These are phyloP conservation scores for Onygenales sp. DNA, from an alignment of 2,329 filamentous ascomycete genomes.

Conservation along the genomic window DNA sequence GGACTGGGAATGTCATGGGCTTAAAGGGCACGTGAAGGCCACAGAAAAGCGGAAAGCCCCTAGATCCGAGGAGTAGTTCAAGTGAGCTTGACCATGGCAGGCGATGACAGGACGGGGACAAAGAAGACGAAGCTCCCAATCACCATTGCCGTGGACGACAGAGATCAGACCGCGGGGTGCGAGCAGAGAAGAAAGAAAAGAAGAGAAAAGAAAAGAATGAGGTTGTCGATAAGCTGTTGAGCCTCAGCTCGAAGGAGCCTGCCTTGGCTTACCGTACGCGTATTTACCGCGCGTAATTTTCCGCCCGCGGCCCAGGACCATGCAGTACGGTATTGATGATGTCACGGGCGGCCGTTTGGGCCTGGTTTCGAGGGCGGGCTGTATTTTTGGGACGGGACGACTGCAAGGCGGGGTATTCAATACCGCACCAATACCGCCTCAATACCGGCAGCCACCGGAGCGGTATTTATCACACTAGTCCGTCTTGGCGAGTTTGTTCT, in stretches of 20 bases:
- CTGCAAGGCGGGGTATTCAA: background rate
- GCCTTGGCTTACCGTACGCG: too few species aligned
- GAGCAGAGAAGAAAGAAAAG: background rate
- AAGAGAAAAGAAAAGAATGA: background rate
- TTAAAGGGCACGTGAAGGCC: background rate
- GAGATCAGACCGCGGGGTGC: background rate
- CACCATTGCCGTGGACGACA: background rate
- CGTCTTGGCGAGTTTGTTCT: background rate
- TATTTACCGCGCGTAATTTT: too few species aligned
- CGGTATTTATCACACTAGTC: background rate
- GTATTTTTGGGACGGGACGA: too few species aligned
- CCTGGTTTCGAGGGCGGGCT: too few species aligned
- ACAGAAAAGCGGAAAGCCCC: background rate
- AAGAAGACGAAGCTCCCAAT: background rate
- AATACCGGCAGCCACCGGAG: background rate
- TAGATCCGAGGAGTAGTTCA: background rate
- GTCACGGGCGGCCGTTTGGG: too few species aligned
- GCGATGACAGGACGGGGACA: background rate
- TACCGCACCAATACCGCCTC: background rate
- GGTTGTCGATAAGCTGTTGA: background rate
- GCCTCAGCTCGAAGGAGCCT: too few species aligned
- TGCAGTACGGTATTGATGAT: too few species aligned
- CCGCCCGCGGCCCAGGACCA: too few species aligned
- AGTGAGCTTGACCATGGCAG: background rate
- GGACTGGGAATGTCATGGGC: background rate